These are phyloP conservation scores for Cystobasidium onofrii DNA, from an alignment of 768 basidiomycete genomes.

Conservation along the genomic window DNA sequence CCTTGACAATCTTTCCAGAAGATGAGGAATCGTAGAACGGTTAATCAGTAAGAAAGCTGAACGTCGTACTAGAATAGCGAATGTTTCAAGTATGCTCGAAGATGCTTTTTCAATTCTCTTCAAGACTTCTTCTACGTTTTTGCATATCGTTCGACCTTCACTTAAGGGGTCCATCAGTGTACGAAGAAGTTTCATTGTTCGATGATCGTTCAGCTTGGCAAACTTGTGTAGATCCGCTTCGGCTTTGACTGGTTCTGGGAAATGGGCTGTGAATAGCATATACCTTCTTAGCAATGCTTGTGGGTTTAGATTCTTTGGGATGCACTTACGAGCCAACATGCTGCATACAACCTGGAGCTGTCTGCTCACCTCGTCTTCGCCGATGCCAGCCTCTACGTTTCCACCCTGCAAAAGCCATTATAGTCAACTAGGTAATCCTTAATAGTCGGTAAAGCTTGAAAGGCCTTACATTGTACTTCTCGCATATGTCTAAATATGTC, in stretches of 20 bases:
- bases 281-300: no score
- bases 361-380: slow-evolving; percentile 59
- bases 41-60: slow-evolving; percentile 68
- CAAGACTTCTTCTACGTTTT: slow-evolving; percentile 70
- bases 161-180: slow-evolving; percentile 74
- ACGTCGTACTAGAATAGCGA: slow-evolving; percentile 62
- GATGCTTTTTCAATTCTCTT: slow-evolving; percentile 66
- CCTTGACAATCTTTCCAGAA: slow-evolving; percentile 57
- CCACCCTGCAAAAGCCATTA: slow-evolving; percentile 61
- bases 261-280: background rate
- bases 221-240: slow-evolving; percentile 70
- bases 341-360: slow-evolving; percentile 55
- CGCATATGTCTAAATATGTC: slow-evolving; percentile 62
- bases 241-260: slow-evolving; percentile 60
- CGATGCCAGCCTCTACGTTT: slow-evolving; percentile 60
- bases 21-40: slow-evolving; percentile 70
- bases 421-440: background rate
- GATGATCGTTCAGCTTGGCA: slow-evolving; percentile 74
- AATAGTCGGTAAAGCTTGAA: background rate
- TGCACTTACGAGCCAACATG: slow-evolving; percentile 55
- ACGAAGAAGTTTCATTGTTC: slow-evolving; percentile 75
- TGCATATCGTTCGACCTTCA: slow-evolving; percentile 69
- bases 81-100: slow-evolving; percentile 57
- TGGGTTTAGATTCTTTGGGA: no score
- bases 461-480: slow-evolving; percentile 68